Conservation (phyloP, 2,329 filamentous ascomycete genomes). For the Hymenotorrendiella dingleyae region DNA sequence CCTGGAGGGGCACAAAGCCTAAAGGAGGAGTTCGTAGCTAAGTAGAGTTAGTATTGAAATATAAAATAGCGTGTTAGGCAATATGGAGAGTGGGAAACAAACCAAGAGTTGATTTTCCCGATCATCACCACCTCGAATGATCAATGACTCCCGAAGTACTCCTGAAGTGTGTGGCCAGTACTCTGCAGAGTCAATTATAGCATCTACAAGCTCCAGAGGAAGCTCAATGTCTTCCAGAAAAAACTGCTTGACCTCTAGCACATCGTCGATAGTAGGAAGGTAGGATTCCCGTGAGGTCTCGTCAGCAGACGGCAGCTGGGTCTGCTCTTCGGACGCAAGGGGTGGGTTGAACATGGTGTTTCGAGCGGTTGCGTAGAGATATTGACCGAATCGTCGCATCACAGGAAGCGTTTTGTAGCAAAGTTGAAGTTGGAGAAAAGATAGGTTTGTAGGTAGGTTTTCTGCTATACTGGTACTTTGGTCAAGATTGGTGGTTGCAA, state of each 20-base stretch:
- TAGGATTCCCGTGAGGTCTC: slow-evolving; percentile 2
- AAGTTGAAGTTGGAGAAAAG: too few species aligned
- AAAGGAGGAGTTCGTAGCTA: slow-evolving; percentile 29
- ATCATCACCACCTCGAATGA: slow-evolving; percentile 8
- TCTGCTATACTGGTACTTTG: too few species aligned
- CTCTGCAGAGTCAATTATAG: slow-evolving; percentile 53
- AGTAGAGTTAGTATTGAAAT: too few species aligned
- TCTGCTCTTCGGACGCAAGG: background rate
- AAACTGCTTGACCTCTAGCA: slow-evolving; percentile 43
- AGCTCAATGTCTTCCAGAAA: slow-evolving; percentile 39
- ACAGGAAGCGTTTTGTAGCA: background rate
- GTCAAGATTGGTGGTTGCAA: too few species aligned
- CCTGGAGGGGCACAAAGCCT: slow-evolving; percentile 9
- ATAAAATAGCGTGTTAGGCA: slow-evolving; percentile 2
- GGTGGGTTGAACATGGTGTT: slow-evolving; percentile 3
- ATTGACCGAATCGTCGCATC: background rate
- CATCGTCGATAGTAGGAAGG: slow-evolving; percentile 41
- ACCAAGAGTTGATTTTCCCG: slow-evolving; percentile 39
- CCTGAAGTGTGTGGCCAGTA: slow-evolving; percentile 51
- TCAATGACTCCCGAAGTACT: slow-evolving; percentile 17
- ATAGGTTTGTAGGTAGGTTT: too few species aligned
- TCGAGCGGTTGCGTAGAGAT: background rate
- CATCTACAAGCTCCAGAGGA: slow-evolving; percentile 50
- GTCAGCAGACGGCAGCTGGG: background rate
- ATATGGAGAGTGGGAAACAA: slow-evolving; percentile 11